Conservation (phyloP, 2,329 filamentous ascomycete genomes). For the Emergomyces africanus region DNA sequence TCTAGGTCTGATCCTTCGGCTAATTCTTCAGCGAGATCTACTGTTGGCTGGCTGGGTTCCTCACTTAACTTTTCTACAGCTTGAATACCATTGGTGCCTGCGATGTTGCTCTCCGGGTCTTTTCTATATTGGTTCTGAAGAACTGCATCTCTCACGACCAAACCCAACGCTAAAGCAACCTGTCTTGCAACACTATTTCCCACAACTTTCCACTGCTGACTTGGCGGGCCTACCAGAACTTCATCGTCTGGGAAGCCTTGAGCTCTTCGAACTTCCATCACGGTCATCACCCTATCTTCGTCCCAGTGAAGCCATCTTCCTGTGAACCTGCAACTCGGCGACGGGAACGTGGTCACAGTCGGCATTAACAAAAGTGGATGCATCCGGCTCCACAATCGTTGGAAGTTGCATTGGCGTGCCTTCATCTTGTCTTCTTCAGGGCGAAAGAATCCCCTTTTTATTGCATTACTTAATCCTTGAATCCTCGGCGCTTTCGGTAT, state of each 20-base stretch:
- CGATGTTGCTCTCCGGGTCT: neutral
- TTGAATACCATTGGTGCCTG: neutral
- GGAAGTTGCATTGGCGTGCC: neutral
- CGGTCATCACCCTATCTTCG: conserved; percentile 46
- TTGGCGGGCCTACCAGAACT: conserved; percentile 47
- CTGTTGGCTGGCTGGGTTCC: neutral
- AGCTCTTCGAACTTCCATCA: conserved; percentile 55
- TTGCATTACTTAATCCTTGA: conserved; percentile 10
- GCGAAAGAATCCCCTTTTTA: conserved; percentile 11
- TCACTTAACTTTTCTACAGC: neutral
- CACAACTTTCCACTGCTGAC: conserved; percentile 51
- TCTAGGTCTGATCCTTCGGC: neutral
- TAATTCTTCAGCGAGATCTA: neutral
- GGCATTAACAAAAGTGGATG: conserved; percentile 41
- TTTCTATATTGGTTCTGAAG: conserved; percentile 2
- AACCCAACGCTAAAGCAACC: conserved; percentile 53
- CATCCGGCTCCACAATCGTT: conserved; percentile 11
- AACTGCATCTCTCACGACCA: conserved; percentile 50
- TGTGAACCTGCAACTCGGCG: conserved; percentile 41
- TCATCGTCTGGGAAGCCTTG: conserved; percentile 62
- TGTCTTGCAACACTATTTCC: conserved; percentile 66
- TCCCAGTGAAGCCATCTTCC: conserved; percentile 52
- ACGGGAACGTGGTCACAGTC: conserved; percentile 48
- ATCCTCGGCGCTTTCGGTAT: conserved; percentile 44
- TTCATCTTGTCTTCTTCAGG: conserved; percentile 5